Conservation (phyloP, 2,329 filamentous ascomycete species). For the Apiospora saccharicola region DNA sequence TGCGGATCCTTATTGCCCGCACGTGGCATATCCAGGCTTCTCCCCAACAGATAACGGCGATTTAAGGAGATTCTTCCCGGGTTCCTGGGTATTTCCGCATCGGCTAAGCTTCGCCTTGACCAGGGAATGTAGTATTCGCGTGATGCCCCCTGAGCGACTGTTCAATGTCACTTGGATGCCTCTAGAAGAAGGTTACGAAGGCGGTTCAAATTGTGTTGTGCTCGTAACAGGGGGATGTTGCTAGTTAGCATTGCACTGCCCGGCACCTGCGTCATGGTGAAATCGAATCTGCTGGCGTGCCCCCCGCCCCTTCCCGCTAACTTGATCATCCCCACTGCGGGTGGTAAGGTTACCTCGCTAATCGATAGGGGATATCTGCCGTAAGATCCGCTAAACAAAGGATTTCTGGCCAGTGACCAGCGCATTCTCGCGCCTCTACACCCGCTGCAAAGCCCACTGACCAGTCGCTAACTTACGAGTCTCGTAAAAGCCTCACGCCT, state of each 20-base stretch:
- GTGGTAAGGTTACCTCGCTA: constrained; percentile 3
- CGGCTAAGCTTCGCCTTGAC: neutral
- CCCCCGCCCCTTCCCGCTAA: constrained; percentile 2
- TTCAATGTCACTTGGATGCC: neutral
- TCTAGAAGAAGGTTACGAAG: neutral
- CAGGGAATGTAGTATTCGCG: neutral
- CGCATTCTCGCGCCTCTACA: neutral
- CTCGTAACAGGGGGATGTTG: neutral
- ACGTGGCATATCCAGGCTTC: neutral
- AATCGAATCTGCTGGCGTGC: neutral
- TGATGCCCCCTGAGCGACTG: neutral
- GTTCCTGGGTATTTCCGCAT: neutral
- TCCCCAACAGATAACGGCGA: neutral
- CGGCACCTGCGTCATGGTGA: neutral
- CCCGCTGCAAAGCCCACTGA: too few relatives aligned
- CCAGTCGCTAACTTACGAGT: neutral
- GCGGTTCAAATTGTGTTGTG: neutral
- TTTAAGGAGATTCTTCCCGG: neutral
- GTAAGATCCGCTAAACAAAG: constrained; percentile 7
- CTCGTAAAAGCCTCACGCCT: constrained; percentile 5
- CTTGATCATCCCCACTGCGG: constrained; percentile 4
- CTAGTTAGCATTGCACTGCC: constrained; percentile 2
- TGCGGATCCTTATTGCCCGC: constrained; percentile 4
- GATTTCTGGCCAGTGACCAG: neutral
- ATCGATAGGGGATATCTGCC: neutral